A percentile compares a stretch with the other conserved stretches of the same genome.
Conservation (phyloP, 169 alveolate genomes). For the Plasmodium malariae region DNA sequence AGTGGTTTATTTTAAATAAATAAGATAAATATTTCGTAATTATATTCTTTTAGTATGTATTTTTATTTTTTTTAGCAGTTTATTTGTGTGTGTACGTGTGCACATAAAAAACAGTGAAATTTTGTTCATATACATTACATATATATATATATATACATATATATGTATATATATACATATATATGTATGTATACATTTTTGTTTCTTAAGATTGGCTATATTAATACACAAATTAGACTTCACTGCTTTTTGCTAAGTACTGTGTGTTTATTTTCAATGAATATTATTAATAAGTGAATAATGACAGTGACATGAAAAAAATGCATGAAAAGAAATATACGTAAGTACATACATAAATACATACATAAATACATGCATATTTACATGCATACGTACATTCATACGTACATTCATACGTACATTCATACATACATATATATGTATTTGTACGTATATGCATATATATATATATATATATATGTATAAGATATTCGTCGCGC, state of each 20-base stretch:
- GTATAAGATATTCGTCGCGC: not conserved
- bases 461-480: too few relatives aligned
- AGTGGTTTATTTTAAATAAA: not conserved
- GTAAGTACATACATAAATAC: too few relatives aligned
- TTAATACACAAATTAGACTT: not conserved
- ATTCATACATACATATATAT: too few relatives aligned
- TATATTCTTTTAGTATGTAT: slow-evolving; percentile 1
- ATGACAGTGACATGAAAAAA: not conserved
- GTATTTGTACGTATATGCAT: too few relatives aligned
- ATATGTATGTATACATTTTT: too few relatives aligned
- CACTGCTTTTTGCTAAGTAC: not conserved
- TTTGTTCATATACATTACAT: not conserved
- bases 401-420: too few relatives aligned
- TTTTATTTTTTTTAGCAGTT: slow-evolving; percentile 13
- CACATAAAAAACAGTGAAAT: slow-evolving; percentile 23
- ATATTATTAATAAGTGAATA: not conserved
- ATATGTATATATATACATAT: too few relatives aligned
- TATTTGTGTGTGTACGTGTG: slow-evolving; percentile 36
- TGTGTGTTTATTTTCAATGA: not conserved
- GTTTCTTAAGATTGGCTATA: slow-evolving; percentile 1
- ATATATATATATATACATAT: too few relatives aligned
- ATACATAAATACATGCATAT: too few relatives aligned
- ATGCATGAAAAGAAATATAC: slow-evolving; percentile 10
- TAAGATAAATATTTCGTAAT: not conserved
- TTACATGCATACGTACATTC: too few relatives aligned